Conservation (phyloP, 495 filamentous ascomycete genomes). For the Xylaria scruposa region DNA sequence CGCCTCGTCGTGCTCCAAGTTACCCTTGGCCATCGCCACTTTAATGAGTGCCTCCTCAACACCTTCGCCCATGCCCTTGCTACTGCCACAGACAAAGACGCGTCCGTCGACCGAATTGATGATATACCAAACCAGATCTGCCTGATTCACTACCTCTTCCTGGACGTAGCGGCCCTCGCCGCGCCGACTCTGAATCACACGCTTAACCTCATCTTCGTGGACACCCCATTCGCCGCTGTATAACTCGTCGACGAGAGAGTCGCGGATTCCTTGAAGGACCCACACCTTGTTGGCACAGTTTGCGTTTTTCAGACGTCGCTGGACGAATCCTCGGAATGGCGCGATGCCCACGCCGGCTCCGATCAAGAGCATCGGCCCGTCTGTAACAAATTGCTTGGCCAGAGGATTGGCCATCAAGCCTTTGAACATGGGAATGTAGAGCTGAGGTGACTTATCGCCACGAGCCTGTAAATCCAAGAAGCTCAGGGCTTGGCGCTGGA, state of each 20-base stretch:
- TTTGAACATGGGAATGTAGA: constrained; percentile 95
- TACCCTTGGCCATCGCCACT: constrained; percentile 81
- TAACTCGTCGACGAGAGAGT: constrained; percentile 89
- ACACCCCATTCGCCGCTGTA: constrained; percentile 97
- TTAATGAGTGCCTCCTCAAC: constrained; percentile 84
- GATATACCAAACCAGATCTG: constrained; percentile 95
- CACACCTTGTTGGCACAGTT: constrained; percentile 99
- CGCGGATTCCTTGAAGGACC: constrained; percentile 96
- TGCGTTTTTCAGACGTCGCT: constrained; percentile 90
- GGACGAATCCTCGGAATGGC: constrained; percentile 96
- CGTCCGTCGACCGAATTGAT: constrained; percentile 92
- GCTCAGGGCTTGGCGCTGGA: constrained; percentile 77
- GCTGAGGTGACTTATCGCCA: constrained; percentile 61
- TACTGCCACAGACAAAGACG: constrained; percentile 94
- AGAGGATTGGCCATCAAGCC: constrained; percentile 98
- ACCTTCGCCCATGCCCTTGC: constrained; percentile 96
- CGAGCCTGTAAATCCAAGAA: constrained; percentile 68
- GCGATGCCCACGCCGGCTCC: constrained; percentile 96
- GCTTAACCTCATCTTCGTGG: constrained; percentile 89
- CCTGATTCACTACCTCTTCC: constrained; percentile 84
- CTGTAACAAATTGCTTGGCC: constrained; percentile 83
- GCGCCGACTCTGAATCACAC: constrained; percentile 84
- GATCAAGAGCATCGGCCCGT: constrained; percentile 97
- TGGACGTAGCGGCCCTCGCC: constrained; percentile 84
- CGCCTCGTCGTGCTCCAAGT: constrained; percentile 74